Conservation (phyloP, 2,329 filamentous ascomycete genomes). For the Trichoderma cornu-damae region DNA sequence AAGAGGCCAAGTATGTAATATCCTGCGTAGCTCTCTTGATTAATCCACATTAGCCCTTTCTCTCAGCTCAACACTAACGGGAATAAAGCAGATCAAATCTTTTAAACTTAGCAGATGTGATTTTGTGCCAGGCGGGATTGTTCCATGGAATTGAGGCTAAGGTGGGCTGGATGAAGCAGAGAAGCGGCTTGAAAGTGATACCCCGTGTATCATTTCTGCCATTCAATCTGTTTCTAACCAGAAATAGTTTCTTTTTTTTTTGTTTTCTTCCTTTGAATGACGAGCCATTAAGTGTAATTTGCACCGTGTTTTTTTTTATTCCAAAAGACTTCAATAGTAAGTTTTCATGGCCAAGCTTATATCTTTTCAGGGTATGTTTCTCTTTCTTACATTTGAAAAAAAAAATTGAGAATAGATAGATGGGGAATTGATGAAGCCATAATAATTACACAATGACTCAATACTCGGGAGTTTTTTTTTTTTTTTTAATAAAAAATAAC, state of each 20-base stretch:
- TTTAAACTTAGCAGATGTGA: slow-evolving; percentile 17
- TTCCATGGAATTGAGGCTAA: neutral
- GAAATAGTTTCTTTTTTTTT: too few relatives aligned
- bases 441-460: too few relatives aligned
- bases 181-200: neutral
- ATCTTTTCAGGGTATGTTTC: too few relatives aligned
- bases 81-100: slow-evolving; percentile 3
- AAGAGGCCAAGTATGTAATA: slow-evolving; percentile 8
- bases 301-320: neutral
- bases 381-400: too few relatives aligned
- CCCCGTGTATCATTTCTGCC: neutral
- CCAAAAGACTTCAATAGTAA: too few relatives aligned
- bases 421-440: too few relatives aligned
- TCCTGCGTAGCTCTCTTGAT: too few relatives aligned
- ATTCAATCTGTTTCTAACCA: neutral
- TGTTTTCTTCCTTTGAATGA: neutral
- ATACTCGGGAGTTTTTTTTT: too few relatives aligned
- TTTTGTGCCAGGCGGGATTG: slow-evolving; percentile 12
- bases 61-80: neutral
- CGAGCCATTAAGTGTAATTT: neutral
- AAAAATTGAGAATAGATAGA: too few relatives aligned
- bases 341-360: too few relatives aligned
- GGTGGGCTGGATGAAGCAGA: neutral
- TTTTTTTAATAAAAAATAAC: too few relatives aligned
- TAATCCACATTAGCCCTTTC: too few relatives aligned